phyloP scores from a whole-genome alignment of 148 eudicot species.

The Chenopodium quinoa region DNA sequence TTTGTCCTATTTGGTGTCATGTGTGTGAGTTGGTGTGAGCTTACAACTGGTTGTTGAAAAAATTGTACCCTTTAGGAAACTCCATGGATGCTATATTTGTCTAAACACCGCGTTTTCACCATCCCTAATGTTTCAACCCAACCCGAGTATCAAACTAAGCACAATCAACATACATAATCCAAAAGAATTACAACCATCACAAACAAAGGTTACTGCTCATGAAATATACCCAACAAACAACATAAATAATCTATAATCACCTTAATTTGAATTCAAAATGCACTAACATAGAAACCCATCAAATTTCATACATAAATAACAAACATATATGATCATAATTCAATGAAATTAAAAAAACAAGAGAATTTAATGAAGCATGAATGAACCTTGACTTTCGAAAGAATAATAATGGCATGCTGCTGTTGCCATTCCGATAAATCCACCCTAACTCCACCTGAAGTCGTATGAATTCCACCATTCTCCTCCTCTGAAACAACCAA shows the following conservation, averaged over 20 bases:
- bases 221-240: neutral
- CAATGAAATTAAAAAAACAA: neutral
- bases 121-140: neutral
- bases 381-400: conserved; percentile 80
- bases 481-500: conserved; percentile 40
- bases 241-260: neutral
- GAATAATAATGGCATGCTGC: conserved; percentile 66
- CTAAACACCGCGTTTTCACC: too few species aligned
- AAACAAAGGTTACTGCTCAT: neutral
- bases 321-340: neutral
- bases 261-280: neutral
- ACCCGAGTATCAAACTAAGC: neutral
- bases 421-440: conserved; percentile 95
- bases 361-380: neutral
- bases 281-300: neutral
- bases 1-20: too few species aligned
- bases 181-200: neutral
- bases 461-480: conserved; percentile 35
- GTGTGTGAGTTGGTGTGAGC: too few species aligned
- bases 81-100: too few species aligned
- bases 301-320: neutral
- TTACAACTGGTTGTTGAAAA: too few species aligned
- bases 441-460: conserved; percentile 41
- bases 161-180: neutral
- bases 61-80: too few species aligned